Evolutionary conservation across 106 monocot species (phyloP).

Genomic region (Apostasia shenzhenica): DNA sequence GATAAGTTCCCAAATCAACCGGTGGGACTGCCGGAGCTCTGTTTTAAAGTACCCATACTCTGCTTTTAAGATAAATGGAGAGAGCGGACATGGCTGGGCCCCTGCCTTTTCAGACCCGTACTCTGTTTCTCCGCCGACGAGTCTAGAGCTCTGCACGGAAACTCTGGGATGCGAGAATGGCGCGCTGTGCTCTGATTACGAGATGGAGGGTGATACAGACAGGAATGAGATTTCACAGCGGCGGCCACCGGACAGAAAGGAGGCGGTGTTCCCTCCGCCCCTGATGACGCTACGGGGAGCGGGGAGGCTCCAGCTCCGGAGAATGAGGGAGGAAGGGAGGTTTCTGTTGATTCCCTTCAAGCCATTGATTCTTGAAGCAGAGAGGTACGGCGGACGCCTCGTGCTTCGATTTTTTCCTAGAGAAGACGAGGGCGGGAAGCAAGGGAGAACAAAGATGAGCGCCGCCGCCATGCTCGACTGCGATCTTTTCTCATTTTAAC

Average conservation of each 20-base stretch:
- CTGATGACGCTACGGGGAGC: background rate
- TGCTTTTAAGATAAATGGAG: background rate
- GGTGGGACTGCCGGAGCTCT: background rate
- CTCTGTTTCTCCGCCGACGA: background rate
- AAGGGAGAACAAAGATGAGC: background rate
- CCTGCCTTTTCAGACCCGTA: background rate
- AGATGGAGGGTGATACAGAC: background rate
- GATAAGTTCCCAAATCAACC: background rate
- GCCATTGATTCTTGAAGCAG: background rate
- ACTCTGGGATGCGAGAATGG: no score
- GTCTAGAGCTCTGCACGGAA: no score
- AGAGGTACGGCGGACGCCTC: conserved; percentile 10
- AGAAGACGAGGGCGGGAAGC: background rate
- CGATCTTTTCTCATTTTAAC: background rate
- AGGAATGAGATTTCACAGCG: no score
- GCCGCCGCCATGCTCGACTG: background rate
- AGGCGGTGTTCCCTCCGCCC: conserved; percentile 1
- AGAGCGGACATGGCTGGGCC: background rate
- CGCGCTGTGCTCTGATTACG: no score
- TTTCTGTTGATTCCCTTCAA: conserved; percentile 9
- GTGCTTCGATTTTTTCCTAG: background rate
- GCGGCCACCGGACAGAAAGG: background rate
- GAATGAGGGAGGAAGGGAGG: conserved; percentile 9
- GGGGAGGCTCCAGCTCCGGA: conserved; percentile 2
- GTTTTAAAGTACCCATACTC: background rate